These are phyloP conservation scores for Diaporthe australafricana DNA, from an alignment of 2,329 filamentous ascomycete species.

Conservation along the genomic window DNA sequence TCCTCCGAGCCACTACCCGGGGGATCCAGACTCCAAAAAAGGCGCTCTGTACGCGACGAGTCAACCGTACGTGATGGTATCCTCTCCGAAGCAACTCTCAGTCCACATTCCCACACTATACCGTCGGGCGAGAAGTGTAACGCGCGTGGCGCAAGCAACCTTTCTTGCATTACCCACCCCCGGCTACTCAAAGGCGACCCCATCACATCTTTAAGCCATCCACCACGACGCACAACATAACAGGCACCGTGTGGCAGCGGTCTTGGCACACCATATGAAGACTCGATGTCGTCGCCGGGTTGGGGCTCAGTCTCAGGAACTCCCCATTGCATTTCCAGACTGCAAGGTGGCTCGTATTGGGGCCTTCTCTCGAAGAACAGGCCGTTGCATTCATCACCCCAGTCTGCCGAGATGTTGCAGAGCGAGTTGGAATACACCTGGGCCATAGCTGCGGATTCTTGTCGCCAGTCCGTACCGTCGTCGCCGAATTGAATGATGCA, in stretches of 20 bases:
- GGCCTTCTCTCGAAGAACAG: neutral
- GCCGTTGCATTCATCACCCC: neutral
- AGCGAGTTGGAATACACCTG: neutral
- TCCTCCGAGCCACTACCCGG: neutral
- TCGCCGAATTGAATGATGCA: slow-evolving; percentile 13
- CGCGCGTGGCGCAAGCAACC: neutral
- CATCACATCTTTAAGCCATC: neutral
- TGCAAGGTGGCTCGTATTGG: neutral
- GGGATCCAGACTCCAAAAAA: neutral
- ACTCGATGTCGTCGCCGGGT: neutral
- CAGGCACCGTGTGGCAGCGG: neutral
- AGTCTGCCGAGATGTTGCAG: slow-evolving; percentile 12
- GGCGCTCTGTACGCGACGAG: neutral
- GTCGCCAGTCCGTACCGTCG: neutral
- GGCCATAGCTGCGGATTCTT: neutral
- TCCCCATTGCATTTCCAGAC: neutral
- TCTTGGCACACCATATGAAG: too few relatives aligned
- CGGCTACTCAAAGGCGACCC: neutral
- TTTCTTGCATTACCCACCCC: neutral
- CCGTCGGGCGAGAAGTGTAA: neutral
- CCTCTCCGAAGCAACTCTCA: neutral
- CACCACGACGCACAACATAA: neutral
- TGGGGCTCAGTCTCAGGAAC: neutral
- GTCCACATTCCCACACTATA: neutral
- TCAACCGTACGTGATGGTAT: neutral